Conservation (phyloP, 1,284 basidiomycete genomes). For the Xerocomus nothofagi region DNA sequence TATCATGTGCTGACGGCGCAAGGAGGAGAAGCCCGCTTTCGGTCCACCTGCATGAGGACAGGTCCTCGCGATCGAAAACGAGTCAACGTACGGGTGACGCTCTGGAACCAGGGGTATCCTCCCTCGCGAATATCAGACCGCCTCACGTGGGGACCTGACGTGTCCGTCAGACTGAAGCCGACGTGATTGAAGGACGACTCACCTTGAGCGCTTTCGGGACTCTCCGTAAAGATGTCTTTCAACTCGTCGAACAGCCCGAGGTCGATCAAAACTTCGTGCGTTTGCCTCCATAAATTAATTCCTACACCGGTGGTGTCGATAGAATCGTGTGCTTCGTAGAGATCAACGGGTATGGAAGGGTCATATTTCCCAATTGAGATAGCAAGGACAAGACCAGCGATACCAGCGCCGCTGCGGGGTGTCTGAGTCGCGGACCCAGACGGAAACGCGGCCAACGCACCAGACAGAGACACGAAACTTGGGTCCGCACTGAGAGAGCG, state of each 20-base stretch:
- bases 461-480: conserved; percentile 10
- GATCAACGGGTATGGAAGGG: conserved; percentile 20
- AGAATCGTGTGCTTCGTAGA: conserved; percentile 25
- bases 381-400: conserved; percentile 25
- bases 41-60: not conserved
- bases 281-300: conserved; percentile 10
- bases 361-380: conserved; percentile 25
- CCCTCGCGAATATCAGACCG: conserved; percentile 22
- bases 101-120: conserved; percentile 22
- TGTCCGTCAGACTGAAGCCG: not conserved
- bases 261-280: conserved; percentile 14
- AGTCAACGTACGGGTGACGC: too few relatives aligned
- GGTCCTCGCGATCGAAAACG: not conserved
- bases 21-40: conserved; percentile 10
- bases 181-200: not conserved
- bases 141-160: conserved; percentile 7
- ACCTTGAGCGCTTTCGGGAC: conserved; percentile 1
- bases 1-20: conserved; percentile 29
- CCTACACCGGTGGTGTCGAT: conserved; percentile 19
- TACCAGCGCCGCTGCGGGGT: conserved; percentile 20
- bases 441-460: not conserved
- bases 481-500: not conserved
- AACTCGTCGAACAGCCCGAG: conserved; percentile 26
- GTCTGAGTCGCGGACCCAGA: not conserved
- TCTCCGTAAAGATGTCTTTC: not conserved